Conservation (phyloP, 257 asterid genomes). For the Plantago ovata region DNA sequence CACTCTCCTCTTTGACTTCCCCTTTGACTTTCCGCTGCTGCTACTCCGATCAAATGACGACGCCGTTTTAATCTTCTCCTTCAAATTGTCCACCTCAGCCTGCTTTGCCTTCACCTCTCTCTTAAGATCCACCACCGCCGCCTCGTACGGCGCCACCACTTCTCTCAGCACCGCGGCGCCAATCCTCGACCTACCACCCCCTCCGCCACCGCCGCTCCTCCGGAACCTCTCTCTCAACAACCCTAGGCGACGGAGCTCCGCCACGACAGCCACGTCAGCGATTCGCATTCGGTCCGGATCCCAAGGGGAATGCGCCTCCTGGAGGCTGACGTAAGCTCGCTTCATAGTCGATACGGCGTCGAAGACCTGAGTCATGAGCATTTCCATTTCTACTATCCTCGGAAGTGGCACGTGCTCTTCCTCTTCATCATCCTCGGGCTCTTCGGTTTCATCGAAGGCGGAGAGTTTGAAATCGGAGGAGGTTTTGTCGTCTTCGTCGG, state of each 20-base stretch:
- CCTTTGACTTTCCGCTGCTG: conserved; percentile 49
- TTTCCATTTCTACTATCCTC: conserved; percentile 57
- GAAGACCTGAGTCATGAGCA: conserved; percentile 74
- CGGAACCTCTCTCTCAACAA: conserved; percentile 81
- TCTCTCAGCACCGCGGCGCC: conserved; percentile 80
- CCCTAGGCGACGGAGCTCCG: conserved; percentile 72
- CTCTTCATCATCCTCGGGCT: conserved; percentile 26
- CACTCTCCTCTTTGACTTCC: conserved; percentile 67
- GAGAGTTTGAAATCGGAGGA: neutral
- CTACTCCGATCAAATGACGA: conserved; percentile 43
- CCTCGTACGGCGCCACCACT: conserved; percentile 98
- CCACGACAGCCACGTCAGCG: conserved; percentile 83
- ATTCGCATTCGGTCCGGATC: conserved; percentile 84
- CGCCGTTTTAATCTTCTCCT: conserved; percentile 75
- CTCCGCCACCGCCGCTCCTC: conserved; percentile 44
- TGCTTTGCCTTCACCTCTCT: conserved; percentile 69
- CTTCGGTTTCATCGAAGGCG: neutral
- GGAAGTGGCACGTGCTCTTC: conserved; percentile 32
- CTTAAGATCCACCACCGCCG: conserved; percentile 78
- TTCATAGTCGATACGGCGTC: conserved; percentile 81
- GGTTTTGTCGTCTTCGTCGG: conserved; percentile 12
- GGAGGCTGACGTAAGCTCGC: conserved; percentile 80
- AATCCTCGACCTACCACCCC: conserved; percentile 42
- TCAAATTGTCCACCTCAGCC: conserved; percentile 54
- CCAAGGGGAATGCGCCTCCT: conserved; percentile 91